These are phyloP conservation scores for Metschnikowia gruessii DNA, from an alignment of 805 yeast species.

Conservation along the genomic window DNA sequence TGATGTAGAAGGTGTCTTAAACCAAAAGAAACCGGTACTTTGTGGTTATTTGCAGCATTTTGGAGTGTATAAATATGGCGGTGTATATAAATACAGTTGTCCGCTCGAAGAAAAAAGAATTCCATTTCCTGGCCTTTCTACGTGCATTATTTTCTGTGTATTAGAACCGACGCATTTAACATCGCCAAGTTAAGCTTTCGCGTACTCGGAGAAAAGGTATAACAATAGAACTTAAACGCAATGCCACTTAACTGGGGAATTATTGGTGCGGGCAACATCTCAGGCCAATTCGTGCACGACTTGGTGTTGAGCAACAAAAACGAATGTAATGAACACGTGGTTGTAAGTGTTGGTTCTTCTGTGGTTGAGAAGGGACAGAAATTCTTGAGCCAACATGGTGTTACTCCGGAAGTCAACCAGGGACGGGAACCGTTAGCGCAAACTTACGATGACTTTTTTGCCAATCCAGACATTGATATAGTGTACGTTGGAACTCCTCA, in stretches of 20 bases:
- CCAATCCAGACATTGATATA: conserved; percentile 43
- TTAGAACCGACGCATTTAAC: not conserved
- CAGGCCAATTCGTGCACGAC: conserved; percentile 44
- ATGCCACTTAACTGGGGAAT: conserved; percentile 43
- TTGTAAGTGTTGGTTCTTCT: conserved; percentile 42
- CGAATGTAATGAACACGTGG: conserved; percentile 28
- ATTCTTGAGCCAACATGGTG: conserved; percentile 26
- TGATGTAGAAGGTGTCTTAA: no score
- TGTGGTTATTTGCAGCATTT: not conserved
- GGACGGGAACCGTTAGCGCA: conserved; percentile 26
- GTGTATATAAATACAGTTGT: no score
- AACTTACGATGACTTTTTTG: conserved; percentile 44
- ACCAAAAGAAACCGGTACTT: no score
- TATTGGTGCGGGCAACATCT: conserved; percentile 49
- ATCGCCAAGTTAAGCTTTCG: not conserved
- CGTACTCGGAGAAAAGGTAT: not conserved
- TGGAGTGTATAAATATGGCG: not conserved
- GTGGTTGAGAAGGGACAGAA: conserved; percentile 32
- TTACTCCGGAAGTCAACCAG: conserved; percentile 22
- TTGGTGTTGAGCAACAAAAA: conserved; percentile 25
- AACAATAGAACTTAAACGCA: no score
- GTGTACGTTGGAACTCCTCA: conserved; percentile 58
- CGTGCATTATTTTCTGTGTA: not conserved
- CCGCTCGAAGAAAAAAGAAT: no score
- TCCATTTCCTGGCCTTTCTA: no score